Evolutionary conservation across 129 eudicot species (phyloP).

Genomic region (Rutidosis leptorrhynchoides): DNA sequence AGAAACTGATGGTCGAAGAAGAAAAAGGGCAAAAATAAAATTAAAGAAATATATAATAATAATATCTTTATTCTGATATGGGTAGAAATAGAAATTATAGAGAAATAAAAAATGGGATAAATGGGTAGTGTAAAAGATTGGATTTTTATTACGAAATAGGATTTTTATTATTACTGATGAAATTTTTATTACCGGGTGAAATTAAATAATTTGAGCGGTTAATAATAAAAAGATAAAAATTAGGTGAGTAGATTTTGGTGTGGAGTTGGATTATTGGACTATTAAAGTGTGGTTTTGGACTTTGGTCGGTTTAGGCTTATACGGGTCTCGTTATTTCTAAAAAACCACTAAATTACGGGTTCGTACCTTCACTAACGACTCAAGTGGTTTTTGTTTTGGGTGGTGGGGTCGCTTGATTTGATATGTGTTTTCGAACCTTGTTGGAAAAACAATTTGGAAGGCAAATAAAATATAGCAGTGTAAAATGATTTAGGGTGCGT

Average conservation of each 20-base stretch:
- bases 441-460: background rate
- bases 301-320: background rate
- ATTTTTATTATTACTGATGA: too few relatives aligned
- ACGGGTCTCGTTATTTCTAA: background rate
- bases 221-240: conserved; percentile 10
- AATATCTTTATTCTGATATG: conserved; percentile 20
- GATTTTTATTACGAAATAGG: conserved; percentile 23
- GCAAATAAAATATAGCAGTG: too few relatives aligned
- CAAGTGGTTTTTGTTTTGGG: conserved; percentile 25
- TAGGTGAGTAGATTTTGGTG: conserved; percentile 41
- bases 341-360: conserved; percentile 20
- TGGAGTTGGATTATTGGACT: conserved; percentile 21
- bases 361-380: conserved; percentile 28
- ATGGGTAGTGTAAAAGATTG: conserved; percentile 28
- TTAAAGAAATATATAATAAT: conserved; percentile 13
- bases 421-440: conserved; percentile 22
- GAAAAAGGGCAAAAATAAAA: conserved; percentile 25
- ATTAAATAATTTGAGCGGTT: conserved; percentile 8
- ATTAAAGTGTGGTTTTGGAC: conserved; percentile 16
- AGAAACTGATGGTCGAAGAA: conserved; percentile 57
- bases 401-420: conserved; percentile 21
- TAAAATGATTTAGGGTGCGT: too few relatives aligned
- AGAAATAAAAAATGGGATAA: conserved; percentile 19
- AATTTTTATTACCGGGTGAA: too few relatives aligned
- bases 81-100: conserved; percentile 16